Evolutionary conservation across 129 eudicot species (phyloP), one percentile per base, ranked within the genome.

Genomic region (Escallonia rubra): DNA sequence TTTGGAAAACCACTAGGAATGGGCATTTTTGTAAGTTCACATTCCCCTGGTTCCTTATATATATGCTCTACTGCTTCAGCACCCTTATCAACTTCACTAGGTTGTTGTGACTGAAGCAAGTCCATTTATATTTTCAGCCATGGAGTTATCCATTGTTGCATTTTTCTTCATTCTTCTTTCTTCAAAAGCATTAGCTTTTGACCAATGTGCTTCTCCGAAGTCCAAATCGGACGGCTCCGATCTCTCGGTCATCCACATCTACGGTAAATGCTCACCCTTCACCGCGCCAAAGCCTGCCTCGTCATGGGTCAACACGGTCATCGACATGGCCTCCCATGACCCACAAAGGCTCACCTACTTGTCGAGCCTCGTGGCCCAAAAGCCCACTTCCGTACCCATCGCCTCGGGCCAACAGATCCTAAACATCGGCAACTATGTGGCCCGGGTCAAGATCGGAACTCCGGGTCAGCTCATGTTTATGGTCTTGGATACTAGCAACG

Each of bases 231-330:
- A 60, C 12, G 59, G 48, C 61, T 71, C 89, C 0, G 91, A 86
- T 44, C 90, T 93, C 51, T 89, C 99, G 14, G 53, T 93, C 66
- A 68, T 82, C 66, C 96, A 79, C 79, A 84, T 89, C 3, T 86
- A 84, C 8, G 92, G 96, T n/a, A 83, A 86, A 78, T 86, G 96
- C 79, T 93, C 99, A 12, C 99, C 99, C 3, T 84, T 93, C 68
- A 39, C 67, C 62, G 63, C 96, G 2, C 92, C 86, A 9, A 79
- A 79, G 4, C 90, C 83, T 13, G 38, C 85, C 54, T 66, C 87
- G 1, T 76, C 95, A 57, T 89, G 95, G 96, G 60, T 61, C 71
- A 70, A 83, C 69, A 89, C 90, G 0, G 81, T 93, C 65, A 64
- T 89, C 8, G 47, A 84, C 81, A 84, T 93, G 99, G 99, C 96